Base-by-base conservation (phyloP, 139 green algal species). In the Limnomonas spitsbergensis region DNA sequence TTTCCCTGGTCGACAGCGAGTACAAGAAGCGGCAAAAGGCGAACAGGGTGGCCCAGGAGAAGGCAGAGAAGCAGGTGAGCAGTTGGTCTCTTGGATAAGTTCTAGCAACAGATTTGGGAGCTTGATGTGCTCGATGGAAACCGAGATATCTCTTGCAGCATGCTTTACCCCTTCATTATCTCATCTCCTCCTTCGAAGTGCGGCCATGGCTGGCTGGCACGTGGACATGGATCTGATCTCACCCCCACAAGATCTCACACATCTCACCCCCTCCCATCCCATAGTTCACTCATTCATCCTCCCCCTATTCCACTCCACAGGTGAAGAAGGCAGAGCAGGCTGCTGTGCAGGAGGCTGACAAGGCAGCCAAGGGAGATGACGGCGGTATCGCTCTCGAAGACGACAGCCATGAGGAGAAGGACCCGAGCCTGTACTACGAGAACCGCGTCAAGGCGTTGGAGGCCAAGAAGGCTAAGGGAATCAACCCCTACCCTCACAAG, bases 401-500 rank as follows among this genome's bases (percentile, higher is more conserved):
- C 36, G 91, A 93, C 67, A 79, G 78, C 20, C 90, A 88, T 52
- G 94, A 95, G 66, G 90, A 94, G 71, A 66, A 38, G 68, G 91
- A 97, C 81, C 94, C 95, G 40, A 94, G 89, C 56, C 86, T 91
- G 77, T 99, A 98, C 85, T 94, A 89, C 81, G 92, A 97, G 73
- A 97, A 97, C 84, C 80, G 94, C 29, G 81, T 95, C 29, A 90
- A 91, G 53, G 53, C 73, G 2, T 70, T 99, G 4, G 75, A 85
- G 29, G 86, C 80, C 29, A 89, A 87, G 47, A 97, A 97, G 87
- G 90, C 84, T 4, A 83, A 81, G 26, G 94, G 94, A 35, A 77
- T 88, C 56, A 97, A 98, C 87, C 94, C 95, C 1, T 99, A 99
- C 86, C 96, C 96, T 0, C 96, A 99, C 91, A 99, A 99, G 91